phyloP scores from a whole-genome alignment of 345 rosid species.

The Eucalyptus polybractea region DNA sequence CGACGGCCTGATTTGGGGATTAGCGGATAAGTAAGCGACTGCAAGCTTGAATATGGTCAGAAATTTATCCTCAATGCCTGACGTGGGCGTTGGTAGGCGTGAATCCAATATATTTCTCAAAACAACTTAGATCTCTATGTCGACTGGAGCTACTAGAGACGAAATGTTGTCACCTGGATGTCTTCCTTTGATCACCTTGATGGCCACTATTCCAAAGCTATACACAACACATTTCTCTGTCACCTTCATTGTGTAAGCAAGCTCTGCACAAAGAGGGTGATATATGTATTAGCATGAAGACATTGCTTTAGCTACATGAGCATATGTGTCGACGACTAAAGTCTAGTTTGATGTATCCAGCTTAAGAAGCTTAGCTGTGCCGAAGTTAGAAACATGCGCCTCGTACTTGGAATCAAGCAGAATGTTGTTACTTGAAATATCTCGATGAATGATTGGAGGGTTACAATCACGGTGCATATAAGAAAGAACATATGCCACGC shows the following conservation, averaged over 20 bases:
- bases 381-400: not conserved
- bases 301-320: not conserved
- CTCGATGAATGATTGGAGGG: not conserved
- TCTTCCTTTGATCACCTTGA: not conserved
- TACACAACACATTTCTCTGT: not conserved
- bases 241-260: conserved; percentile 6
- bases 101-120: not conserved
- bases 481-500: not conserved
- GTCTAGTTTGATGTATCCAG: conserved; percentile 2
- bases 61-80: not conserved
- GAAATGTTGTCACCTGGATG: not conserved
- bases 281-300: not conserved
- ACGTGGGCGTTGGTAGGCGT: not conserved
- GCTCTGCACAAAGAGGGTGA: not conserved
- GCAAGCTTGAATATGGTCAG: not conserved
- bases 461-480: not conserved
- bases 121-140: not conserved
- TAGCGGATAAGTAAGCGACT: not conserved
- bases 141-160: not conserved
- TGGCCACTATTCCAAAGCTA: not conserved
- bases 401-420: not conserved
- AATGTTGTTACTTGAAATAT: not conserved
- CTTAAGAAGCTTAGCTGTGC: conserved; percentile 5
- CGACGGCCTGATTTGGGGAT: conserved; percentile 5
- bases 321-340: not conserved